phyloP scores from a whole-genome alignment of 116 monocot genomes.

The Posidonia oceanica region DNA sequence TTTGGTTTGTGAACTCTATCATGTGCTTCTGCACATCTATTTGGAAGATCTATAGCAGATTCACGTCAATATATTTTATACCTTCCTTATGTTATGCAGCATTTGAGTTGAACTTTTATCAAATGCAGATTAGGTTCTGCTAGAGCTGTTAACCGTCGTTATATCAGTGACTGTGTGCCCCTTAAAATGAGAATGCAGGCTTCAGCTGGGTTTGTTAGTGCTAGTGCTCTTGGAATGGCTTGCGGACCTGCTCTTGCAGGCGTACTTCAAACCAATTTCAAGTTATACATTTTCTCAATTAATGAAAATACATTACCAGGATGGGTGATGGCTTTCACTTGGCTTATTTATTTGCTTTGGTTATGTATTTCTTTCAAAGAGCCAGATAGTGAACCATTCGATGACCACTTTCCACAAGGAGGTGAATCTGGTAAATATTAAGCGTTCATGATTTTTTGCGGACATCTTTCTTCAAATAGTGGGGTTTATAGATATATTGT shows the following conservation, averaged over 20 bases:
- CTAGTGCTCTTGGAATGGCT: slow-evolving; percentile 95
- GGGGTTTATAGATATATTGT: background rate
- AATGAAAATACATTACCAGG: slow-evolving; percentile 68
- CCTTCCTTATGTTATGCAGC: background rate
- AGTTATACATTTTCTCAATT: slow-evolving; percentile 44
- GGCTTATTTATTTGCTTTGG: slow-evolving; percentile 70
- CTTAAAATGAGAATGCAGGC: slow-evolving; percentile 75
- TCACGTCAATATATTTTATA: background rate
- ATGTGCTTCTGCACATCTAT: background rate
- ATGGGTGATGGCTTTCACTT: slow-evolving; percentile 77
- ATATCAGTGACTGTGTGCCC: slow-evolving; percentile 93
- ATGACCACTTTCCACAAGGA: slow-evolving; percentile 11
- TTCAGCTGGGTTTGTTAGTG: slow-evolving; percentile 92
- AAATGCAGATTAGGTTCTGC: slow-evolving; percentile 77
- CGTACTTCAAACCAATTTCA: slow-evolving; percentile 71
- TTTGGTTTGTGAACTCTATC: no score
- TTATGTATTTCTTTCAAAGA: slow-evolving; percentile 73
- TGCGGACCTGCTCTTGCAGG: slow-evolving; percentile 91
- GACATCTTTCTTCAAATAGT: background rate
- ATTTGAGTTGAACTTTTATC: slow-evolving; percentile 1
- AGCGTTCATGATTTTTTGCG: background rate
- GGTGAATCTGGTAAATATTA: slow-evolving; percentile 6
- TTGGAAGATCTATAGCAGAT: background rate
- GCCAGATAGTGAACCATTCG: slow-evolving; percentile 31
- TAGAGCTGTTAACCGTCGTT: slow-evolving; percentile 83